Evolutionary conservation across 192 early-diverging fungal species (phyloP), one percentile per base, ranked within the genome.

Genomic region (Linnemannia elongata): DNA sequence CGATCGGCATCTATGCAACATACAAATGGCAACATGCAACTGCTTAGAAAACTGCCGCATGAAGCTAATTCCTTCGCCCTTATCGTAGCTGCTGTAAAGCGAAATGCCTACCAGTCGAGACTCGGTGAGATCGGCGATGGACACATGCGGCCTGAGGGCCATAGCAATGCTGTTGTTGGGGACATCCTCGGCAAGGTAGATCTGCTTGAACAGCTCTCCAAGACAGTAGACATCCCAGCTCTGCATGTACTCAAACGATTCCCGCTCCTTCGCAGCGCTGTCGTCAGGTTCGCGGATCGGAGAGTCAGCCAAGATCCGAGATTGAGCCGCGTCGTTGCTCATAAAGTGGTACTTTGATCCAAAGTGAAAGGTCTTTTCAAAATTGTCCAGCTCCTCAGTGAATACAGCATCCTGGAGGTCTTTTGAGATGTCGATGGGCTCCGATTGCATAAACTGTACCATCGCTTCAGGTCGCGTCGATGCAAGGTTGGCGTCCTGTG

Each of bases 151-250:
- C 20, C 47, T 76, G 49, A 78, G 22, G 12, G 81, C 82, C 81
- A 83, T 78, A 10, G 71, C 75, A 39, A 88, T 78, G 20, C 87
- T 80, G 44, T 88, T 83, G 35, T 88, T 81, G 3, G 82, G 79
- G 54, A 87, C 76, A 52, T 83, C 78, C 55, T 72, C 90, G 4
- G 87, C 85, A 20, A 88, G 78, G 78, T 90, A 93, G 0, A 93
- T 89, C 41, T 74, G 77, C 74, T 88, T 81, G 52, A 93, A 89
- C 6, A 92, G 77, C 20, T 87, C 72, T 10, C 91, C 92, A 24
- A 93, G 72, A 41, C 90, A 89, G 44, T 83, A 87, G n/a, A 92
- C 87, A 77, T 93, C 92, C 81, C 89, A 89, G 15, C 91, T 90
- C 55, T 90, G 83, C 68, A 85, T 91, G 39, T 88, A 93, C 74